Evolutionary conservation across 192 early-diverging fungal species (phyloP).

Genomic region (Cetraspora pellucida): DNA sequence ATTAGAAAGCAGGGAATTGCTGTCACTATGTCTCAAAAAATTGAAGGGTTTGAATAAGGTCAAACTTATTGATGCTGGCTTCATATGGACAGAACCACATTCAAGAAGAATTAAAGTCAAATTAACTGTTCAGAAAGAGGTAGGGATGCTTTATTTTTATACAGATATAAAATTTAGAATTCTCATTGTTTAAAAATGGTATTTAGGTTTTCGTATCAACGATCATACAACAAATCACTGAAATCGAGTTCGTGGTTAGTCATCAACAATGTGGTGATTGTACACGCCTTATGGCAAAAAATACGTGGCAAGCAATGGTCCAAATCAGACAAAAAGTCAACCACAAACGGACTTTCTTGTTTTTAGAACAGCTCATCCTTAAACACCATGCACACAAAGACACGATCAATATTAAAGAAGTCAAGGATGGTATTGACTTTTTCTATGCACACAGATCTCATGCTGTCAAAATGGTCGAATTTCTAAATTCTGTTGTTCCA

Average conservation of each 20-base stretch:
- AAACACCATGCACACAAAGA: conserved; percentile 97
- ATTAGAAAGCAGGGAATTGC: conserved; percentile 87
- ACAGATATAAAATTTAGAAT: neutral
- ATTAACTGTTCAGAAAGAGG: conserved; percentile 98
- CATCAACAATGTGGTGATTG: conserved; percentile 97
- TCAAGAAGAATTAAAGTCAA: conserved; percentile 94
- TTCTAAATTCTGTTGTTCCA: conserved; percentile 85
- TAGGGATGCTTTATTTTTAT: conserved; percentile 25
- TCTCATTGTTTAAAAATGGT: neutral
- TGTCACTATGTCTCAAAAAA: conserved; percentile 92
- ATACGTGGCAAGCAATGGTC: conserved; percentile 97
- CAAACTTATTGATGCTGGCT: conserved; percentile 93
- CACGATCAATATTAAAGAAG: conserved; percentile 98
- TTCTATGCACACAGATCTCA: conserved; percentile 88
- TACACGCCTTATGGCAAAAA: conserved; percentile 91
- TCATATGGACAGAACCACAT: conserved; percentile 95
- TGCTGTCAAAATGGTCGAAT: conserved; percentile 96
- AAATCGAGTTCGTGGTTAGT: conserved; percentile 91
- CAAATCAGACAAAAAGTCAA: conserved; percentile 98
- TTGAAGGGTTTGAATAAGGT: conserved; percentile 91
- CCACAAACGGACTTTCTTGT: conserved; percentile 98
- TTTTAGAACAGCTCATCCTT: conserved; percentile 97
- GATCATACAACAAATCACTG: conserved; percentile 95
- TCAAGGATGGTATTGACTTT: conserved; percentile 95
- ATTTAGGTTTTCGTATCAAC: conserved; percentile 85